Base-by-base conservation (phyloP, 345 rosid species). In the Eucalyptus pauciflora region DNA sequence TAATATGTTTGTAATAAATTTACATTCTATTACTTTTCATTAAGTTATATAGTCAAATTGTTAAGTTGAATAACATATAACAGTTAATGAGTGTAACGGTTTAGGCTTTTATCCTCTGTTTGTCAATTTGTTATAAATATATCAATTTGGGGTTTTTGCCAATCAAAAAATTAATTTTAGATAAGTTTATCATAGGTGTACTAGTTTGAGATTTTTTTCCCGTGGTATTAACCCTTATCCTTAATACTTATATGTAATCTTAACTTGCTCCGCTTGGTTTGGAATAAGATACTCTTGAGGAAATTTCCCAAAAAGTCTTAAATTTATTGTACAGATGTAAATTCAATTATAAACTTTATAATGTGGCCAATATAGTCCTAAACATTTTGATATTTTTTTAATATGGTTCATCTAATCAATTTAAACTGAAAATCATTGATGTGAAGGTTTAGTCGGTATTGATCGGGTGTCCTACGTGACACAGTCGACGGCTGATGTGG, bases 401-500 rank as follows among this genome's bases (percentile, higher is more conserved):
- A 14, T 64, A 17, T 2, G 9, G 5, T 64, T 3, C 5, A 64
- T n/a, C 10, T 17, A 7, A 64, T n/a, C 10, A 64, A 64, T n/a
- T 64, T 64, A 64, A 64, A 33, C 3, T 7, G 1, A n/a, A 64
- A 64, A 64, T 64, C 1, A 4, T 1, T 29, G 3, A n/a, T n/a
- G 37, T 64, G 76, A 29, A 0, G 3, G 3, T 64, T 31, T 13
- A 64, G 9, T 7, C 1, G 14, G 5, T 7, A 33, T 52, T 52
- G 58, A 52, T 6, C 2, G 7, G 1, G 10, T 33, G 4, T 64
- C 41, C 10, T n/a, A 15, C 1, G 3, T 64, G 76, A 13, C 37
- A 14, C 1, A 15, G 3, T 7, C 0, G 2, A 8, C 6, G 0
- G 10, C 0, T 3, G 5, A 64, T 14, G 16, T 14, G 41, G 18